Evolutionary conservation across 2,329 filamentous ascomycete genomes (phyloP), one percentile per base, ranked within the genome.

Genomic region (Alternaria brassicae): DNA sequence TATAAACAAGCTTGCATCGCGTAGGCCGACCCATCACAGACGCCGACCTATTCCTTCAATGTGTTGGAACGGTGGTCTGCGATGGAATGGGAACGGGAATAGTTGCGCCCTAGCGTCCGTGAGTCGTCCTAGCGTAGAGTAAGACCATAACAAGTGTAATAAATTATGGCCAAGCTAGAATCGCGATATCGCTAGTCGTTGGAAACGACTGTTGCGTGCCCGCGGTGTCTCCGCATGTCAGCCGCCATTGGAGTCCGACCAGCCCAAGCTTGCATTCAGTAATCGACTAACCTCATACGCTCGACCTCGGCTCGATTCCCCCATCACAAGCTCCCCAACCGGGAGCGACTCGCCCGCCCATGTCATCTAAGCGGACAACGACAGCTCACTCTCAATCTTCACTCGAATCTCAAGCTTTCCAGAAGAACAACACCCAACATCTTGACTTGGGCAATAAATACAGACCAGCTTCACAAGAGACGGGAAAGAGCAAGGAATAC

Each of bases 321-420:
- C 25, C 44, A 32, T 47, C 48, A 57, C 40, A 53, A 57, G 54
- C 25, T 34, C 36, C 48, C 32, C 48, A 61, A 41, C 65, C 66
- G 66, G 25, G 25, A 64, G 42, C 62, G 61, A 64, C 61, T 66
- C 63, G 58, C 36, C 53, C 61, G 60, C 60, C 63, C 59, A 60
- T 57, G 45, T 62, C 60, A 39, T 58, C 53, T 9, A 28, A 55
- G 51, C 54, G 49, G 53, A 57, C 53, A 13, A 50, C 49, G 4
- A n/a, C n/a, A n/a, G n/a, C n/a, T 25, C 19, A 23, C 48, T 30
- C 40, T 50, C 17, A 12, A 34, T 19, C 42, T 21, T n/a, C 7
- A 13, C n/a, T 27, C 39, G 23, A 15, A 27, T 27, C 25, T 40
- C 25, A 6, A 23, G 19, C n/a, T n/a, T 2, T 13, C 1, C 7